Percentiles rank a stretch among this genome's conserved stretches.
Evolutionary conservation across 176 grass and related monocot species (phyloP).

Genomic region (Carex scoparia): DNA sequence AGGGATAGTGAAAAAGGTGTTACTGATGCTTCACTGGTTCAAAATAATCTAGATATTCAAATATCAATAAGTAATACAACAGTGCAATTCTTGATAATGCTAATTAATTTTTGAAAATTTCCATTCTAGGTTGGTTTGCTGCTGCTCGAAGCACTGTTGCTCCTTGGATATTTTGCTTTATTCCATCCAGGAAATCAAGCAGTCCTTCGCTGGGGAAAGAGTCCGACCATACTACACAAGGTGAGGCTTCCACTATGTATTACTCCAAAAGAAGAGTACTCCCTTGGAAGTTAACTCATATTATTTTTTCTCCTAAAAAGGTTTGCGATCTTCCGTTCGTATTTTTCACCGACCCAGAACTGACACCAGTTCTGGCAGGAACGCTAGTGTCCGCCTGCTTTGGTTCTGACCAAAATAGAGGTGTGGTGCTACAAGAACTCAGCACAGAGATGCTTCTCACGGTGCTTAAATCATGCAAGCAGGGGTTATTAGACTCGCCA

Average conservation of each 20-base stretch:
- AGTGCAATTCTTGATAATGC: not conserved
- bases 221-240: conserved; percentile 99
- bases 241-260: conserved; percentile 27
- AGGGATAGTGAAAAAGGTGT: not conserved
- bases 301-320: conserved; percentile 35
- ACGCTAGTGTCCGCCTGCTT: conserved; percentile 81
- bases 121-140: conserved; percentile 67
- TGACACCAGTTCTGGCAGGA: conserved; percentile 80
- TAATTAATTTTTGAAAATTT: not conserved
- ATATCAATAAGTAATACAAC: not conserved
- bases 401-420: conserved; percentile 85
- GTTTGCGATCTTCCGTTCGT: conserved; percentile 95
- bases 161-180: conserved; percentile 94
- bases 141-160: conserved; percentile 82
- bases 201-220: conserved; percentile 98
- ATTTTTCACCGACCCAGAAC: conserved; percentile 86
- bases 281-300: not conserved
- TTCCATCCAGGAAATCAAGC: conserved; percentile 98
- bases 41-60: not conserved
- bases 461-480: conserved; percentile 66
- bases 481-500: conserved; percentile 33
- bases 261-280: not conserved
- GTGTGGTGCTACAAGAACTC: conserved; percentile 86
- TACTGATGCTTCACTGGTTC: not conserved
- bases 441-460: conserved; percentile 84